Base-by-base conservation (phyloP, 768 basidiomycete genomes). In the Mycena belliarum region DNA sequence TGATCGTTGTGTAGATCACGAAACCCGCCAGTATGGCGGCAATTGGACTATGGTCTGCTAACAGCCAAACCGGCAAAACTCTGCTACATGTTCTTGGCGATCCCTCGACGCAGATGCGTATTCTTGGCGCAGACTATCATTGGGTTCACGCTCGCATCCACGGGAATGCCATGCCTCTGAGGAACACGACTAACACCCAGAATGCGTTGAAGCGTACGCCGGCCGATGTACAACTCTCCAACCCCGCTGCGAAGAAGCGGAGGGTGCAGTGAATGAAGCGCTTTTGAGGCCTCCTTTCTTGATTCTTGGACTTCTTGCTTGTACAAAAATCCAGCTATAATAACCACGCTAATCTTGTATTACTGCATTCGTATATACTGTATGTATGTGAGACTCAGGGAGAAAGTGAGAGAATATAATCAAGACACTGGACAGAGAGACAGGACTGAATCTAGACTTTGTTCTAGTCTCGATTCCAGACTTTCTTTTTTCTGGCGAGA, bases 21-120 rank as follows among this genome's bases (percentile, higher is more conserved):
- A 65, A 63, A 15, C 64, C 64, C 15, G 44, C 52, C 16, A 56
- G 48, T 29, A 65, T 65, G 64, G 47, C 55, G 41, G 64, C 61
- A 6, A 16, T 57, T 28, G 55, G 48, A 4, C 29, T 49, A 21
- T 65, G 63, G 63, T 8, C 56, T 7, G 52, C 44, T 18, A 64
- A 61, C 35, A 55, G 41, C 20, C 45, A 47, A 33, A 23, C 37
- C 10, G 63, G 56, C 14, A 51, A 58, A 16, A 40, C 44, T 10
- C 38, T 64, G 28, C 28, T 64, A 23, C n/a, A 35, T n/a, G 18
- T 18, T 24, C 49, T 64, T 10, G 63, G 63, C 6, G 60, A 55
- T 50, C 29, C 23, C 16, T 49, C 40, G 15, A 24, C 45, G 18
- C 63, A 63, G 47, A 15, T 12, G 9, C 49, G 32, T 12, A 40